Evolutionary conservation across 305 asterid species (phyloP).

Genomic region (Fraxinus albicans): DNA sequence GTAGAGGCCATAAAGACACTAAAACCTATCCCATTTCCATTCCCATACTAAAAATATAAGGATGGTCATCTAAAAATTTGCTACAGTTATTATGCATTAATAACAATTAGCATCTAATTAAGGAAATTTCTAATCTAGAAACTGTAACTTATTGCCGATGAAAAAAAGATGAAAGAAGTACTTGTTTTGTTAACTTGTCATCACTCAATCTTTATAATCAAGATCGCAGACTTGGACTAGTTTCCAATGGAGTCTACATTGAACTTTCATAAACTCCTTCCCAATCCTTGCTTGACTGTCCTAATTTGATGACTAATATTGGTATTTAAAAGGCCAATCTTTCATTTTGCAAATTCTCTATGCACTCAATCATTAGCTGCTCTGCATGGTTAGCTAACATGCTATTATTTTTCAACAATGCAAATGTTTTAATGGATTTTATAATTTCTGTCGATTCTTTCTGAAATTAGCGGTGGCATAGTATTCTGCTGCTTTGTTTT

Average conservation of each 20-base stretch:
- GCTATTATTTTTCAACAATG: neutral
- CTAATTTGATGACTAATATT: neutral
- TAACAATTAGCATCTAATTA: neutral
- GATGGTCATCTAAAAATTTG: neutral
- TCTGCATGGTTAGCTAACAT: neutral
- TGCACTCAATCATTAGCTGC: neutral
- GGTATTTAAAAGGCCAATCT: neutral
- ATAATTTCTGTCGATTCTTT: neutral
- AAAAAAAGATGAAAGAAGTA: neutral
- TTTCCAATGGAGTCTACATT: neutral
- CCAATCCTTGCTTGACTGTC: neutral
- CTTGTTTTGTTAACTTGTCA: neutral
- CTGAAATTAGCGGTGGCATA: neutral
- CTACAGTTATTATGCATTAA: neutral
- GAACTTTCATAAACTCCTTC: neutral
- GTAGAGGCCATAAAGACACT: neutral
- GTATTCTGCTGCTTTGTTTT: neutral
- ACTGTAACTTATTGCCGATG: neutral
- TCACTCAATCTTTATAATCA: slow-evolving; percentile 1
- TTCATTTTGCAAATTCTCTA: neutral
- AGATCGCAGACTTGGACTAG: neutral
- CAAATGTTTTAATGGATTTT: neutral
- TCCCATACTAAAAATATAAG: neutral
- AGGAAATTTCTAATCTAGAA: neutral
- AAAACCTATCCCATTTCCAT: neutral